A percentile compares a stretch with the other conserved stretches of the same genome.
Conservation (phyloP, 148 eudicot genomes). For the Heliamphora exappendiculata region DNA sequence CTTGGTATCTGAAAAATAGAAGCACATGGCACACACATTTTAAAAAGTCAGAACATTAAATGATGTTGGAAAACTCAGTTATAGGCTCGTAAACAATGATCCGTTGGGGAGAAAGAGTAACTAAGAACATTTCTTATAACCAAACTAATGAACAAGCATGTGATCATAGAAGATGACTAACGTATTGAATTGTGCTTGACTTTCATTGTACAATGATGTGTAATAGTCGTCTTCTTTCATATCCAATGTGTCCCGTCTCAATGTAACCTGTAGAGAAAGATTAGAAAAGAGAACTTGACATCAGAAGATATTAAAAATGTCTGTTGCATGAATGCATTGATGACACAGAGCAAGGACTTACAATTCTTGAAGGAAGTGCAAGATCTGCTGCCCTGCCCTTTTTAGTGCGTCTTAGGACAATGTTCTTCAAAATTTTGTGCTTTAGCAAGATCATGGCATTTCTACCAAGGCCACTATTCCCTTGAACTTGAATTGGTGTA, state of each 20-base stretch:
- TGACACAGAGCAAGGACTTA: constrained; percentile 25
- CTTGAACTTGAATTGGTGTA: constrained; percentile 36
- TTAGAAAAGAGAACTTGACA: not conserved
- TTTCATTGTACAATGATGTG: constrained; percentile 68
- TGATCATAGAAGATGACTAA: constrained; percentile 8
- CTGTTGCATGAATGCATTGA: not conserved
- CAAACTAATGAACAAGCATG: not conserved
- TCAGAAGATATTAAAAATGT: not conserved
- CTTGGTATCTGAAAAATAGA: too few species aligned
- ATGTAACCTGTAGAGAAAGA: constrained; percentile 35
- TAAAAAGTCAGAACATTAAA: too few species aligned
- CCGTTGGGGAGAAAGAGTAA: not conserved
- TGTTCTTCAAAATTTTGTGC: constrained; percentile 62
- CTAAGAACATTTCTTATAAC: not conserved
- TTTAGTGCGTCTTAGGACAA: constrained; percentile 79
- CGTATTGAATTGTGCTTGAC: constrained; percentile 73
- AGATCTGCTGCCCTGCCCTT: constrained; percentile 92
- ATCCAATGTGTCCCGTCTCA: constrained; percentile 78
- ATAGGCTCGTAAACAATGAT: too few species aligned
- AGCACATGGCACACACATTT: too few species aligned
- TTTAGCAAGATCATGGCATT: constrained; percentile 78
- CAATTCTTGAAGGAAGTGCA: constrained; percentile 90
- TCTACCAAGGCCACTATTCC: constrained; percentile 41
- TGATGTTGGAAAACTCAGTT: too few species aligned
- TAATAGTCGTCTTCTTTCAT: constrained; percentile 81